Percentiles rank a stretch among this genome's conserved stretches.
Conservation (phyloP, 345 rosid species). For the Hibiscus syriacus region DNA sequence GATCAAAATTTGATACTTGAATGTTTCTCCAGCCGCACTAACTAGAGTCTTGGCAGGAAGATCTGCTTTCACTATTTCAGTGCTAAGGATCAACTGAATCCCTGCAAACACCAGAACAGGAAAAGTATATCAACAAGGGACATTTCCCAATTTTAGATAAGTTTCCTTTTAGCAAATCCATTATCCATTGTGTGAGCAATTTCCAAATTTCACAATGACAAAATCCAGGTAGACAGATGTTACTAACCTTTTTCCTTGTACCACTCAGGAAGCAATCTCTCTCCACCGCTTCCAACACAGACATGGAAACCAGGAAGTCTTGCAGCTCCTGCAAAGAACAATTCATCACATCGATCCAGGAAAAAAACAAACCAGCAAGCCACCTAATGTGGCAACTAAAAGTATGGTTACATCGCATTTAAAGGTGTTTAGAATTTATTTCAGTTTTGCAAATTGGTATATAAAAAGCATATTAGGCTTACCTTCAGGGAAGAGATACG, state of each 20-base stretch:
- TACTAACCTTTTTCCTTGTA: too few relatives aligned
- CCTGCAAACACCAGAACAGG: conserved; percentile 37
- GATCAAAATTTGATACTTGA: conserved; percentile 60
- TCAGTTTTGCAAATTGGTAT: background rate
- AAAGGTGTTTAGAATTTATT: background rate
- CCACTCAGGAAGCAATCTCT: too few relatives aligned
- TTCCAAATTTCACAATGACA: background rate
- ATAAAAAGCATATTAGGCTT: conserved; percentile 11
- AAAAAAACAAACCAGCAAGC: conserved; percentile 93
- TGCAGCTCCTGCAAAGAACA: too few relatives aligned
- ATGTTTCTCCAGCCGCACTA: conserved; percentile 63
- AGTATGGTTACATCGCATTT: background rate
- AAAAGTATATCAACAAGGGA: background rate
- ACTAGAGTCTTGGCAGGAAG: conserved; percentile 57
- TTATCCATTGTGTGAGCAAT: background rate
- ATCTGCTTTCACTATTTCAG: conserved; percentile 87
- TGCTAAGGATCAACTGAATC: conserved; percentile 78
- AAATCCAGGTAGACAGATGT: background rate
- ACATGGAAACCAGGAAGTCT: too few relatives aligned
- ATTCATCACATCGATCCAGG: too few relatives aligned
- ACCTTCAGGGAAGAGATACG: conserved; percentile 85
- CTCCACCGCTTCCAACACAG: too few relatives aligned
- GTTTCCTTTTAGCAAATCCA: background rate
- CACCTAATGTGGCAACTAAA: too few relatives aligned
- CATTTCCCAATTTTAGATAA: background rate